These are phyloP conservation scores for Otatea glauca DNA, from an alignment of 176 grass and related monocot species.

Conservation along the genomic window DNA sequence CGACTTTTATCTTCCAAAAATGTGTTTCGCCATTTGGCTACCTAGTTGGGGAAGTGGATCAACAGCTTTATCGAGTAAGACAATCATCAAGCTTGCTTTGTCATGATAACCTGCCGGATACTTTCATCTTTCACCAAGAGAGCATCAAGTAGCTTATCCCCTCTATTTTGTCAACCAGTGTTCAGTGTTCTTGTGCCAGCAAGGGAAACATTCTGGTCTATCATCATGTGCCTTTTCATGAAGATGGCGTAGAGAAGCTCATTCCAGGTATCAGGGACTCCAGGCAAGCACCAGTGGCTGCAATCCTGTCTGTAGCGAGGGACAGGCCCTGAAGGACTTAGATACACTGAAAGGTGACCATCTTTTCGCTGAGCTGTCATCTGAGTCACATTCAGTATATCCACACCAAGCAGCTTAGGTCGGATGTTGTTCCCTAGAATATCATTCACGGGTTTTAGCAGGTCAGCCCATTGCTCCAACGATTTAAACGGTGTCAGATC, in stretches of 20 bases:
- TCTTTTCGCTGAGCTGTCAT: conserved; percentile 87
- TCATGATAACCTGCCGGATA: not conserved
- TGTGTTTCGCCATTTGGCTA: not conserved
- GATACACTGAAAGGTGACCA: conserved; percentile 76
- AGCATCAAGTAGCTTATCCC: not conserved
- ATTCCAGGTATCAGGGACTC: conserved; percentile 94
- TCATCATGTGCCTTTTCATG: conserved; percentile 50
- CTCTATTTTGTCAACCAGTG: conserved; percentile 26
- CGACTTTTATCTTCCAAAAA: not conserved
- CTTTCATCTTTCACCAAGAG: conserved; percentile 1
- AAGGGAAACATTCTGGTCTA: conserved; percentile 19
- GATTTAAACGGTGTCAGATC: conserved; percentile 48
- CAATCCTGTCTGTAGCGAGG: conserved; percentile 80
- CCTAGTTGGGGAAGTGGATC: not conserved
- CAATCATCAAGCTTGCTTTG: not conserved
- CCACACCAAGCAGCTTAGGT: conserved; percentile 44
- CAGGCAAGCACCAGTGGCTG: conserved; percentile 98
- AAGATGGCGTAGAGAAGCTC: conserved; percentile 78
- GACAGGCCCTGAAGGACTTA: conserved; percentile 57
- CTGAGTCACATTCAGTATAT: conserved; percentile 78
- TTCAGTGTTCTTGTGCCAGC: conserved; percentile 12
- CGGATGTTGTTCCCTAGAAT: conserved; percentile 43
- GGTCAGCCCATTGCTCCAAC: conserved; percentile 56
- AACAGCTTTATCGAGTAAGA: not conserved
- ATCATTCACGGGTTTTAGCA: conserved; percentile 65